phyloP scores from a whole-genome alignment of 208 protist species.

The Leishmania martiniquensis region DNA sequence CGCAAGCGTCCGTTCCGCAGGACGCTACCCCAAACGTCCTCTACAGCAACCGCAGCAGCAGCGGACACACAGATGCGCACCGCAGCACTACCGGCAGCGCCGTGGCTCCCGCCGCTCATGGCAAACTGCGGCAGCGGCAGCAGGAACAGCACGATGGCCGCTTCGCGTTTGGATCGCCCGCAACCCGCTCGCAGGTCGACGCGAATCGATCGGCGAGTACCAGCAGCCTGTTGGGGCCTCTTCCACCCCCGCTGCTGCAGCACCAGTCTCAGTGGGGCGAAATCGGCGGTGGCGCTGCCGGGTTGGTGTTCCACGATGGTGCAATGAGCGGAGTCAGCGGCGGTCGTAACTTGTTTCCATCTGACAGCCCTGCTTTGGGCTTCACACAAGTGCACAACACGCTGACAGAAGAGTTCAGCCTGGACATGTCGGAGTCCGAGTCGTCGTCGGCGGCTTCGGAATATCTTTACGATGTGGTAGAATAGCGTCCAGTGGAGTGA shows the following conservation, averaged over 20 bases:
- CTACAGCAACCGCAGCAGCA: constrained; percentile 30
- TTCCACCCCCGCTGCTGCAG: constrained; percentile 14
- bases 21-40: constrained; percentile 8
- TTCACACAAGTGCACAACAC: constrained; percentile 64
- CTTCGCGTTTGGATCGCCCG: neutral
- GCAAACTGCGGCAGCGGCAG: neutral
- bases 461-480: constrained; percentile 46
- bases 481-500: neutral
- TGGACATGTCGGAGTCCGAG: constrained; percentile 54
- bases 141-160: neutral
- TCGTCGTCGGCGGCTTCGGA: constrained; percentile 44
- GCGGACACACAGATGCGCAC: neutral
- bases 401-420: constrained; percentile 63
- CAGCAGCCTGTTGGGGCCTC: constrained; percentile 3
- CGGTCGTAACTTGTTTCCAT: constrained; percentile 9
- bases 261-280: constrained; percentile 6
- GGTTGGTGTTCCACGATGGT: neutral
- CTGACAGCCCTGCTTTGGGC: constrained; percentile 47
- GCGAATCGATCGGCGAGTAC: constrained; percentile 2
- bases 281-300: neutral
- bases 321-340: neutral
- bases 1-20: neutral
- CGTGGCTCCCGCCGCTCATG: neutral
- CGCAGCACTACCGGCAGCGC: neutral
- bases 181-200: neutral